A percentile compares a stretch with the other conserved stretches of the same genome.
These are phyloP conservation scores for Triticum urartu DNA, from an alignment of 176 grass and related monocot species.

Conservation along the genomic window DNA sequence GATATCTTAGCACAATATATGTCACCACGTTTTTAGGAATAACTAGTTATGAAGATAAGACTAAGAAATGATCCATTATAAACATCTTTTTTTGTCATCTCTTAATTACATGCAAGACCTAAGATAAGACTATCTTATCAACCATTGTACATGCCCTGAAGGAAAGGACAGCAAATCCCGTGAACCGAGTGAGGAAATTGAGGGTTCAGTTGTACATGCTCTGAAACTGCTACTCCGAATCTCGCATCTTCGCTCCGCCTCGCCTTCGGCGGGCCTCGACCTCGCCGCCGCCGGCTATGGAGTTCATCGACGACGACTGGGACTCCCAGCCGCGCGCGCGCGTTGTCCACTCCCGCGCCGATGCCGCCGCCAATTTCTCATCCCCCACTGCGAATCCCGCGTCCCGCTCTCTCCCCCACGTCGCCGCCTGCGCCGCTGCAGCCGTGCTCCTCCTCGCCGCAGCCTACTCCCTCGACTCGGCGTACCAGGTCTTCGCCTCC, in stretches of 20 bases:
- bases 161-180: too few relatives aligned
- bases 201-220: too few relatives aligned
- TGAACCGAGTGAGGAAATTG: too few relatives aligned
- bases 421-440: slow-evolving; percentile 34
- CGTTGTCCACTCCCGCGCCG: slow-evolving; percentile 47
- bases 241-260: neutral
- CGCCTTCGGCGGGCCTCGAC: neutral
- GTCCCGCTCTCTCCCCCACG: slow-evolving; percentile 41
- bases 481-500: slow-evolving; percentile 45
- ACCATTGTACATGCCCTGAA: too few relatives aligned
- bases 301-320: slow-evolving; percentile 77
- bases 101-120: too few relatives aligned
- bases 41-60: too few relatives aligned
- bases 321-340: slow-evolving; percentile 63
- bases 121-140: too few relatives aligned
- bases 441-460: slow-evolving; percentile 44
- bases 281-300: slow-evolving; percentile 44
- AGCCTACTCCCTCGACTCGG: slow-evolving; percentile 40
- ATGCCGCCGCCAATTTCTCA: neutral
- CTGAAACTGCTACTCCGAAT: neutral
- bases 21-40: too few relatives aligned
- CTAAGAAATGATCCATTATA: too few relatives aligned
- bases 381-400: neutral
- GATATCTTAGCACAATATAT: too few relatives aligned
- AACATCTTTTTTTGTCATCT: too few relatives aligned